Evolutionary conservation across 208 protist genomes (phyloP), one percentile per base, ranked within the genome.

Genomic region (Leishmania lainsoni): DNA sequence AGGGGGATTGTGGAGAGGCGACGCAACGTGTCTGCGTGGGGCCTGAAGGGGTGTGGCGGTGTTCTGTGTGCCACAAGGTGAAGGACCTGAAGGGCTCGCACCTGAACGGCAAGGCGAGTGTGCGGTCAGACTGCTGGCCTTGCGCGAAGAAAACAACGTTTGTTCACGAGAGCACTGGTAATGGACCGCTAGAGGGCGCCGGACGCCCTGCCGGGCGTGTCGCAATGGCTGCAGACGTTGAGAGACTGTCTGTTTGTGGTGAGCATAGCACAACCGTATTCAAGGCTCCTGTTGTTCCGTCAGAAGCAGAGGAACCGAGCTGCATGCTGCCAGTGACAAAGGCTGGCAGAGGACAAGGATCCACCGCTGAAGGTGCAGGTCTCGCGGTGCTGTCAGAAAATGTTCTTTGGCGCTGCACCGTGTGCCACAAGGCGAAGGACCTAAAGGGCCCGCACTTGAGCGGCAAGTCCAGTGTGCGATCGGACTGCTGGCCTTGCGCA

Each of bases 401-500:
- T 6, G 10, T 6, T 26, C 56, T 26, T 2, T n/a, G 54, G 66
- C 66, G 66, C 8, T 72, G 66, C 39, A 20, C 39, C 8, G 66
- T 26, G n/a, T 51, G 66, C 35, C 66, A 51, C 66, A 72, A 72
- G 66, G 66, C 52, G 16, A 72, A 72, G 39, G 66, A 72, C 66
- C 42, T 72, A 8, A 45, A 72, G 66, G 66, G 66, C 0, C 39
- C 66, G 16, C 66, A 72, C 66, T 51, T 72, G 39, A 51, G 51
- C 66, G 66, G 66, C 2, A 72, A 72, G 66, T 3, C 32, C 6
- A 72, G 66, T 72, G 66, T 72, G 42, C 66, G 66, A 6, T 72
- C 66, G 39, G 66, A 72, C 66, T 72, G 66, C 66, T 72, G 66
- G 66, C 66, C 66, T 4, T 72, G 66, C 42, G 66, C 39, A 2